Evolutionary conservation across 2,329 filamentous ascomycete species (phyloP).

Genomic region (Venturia carpophila): DNA sequence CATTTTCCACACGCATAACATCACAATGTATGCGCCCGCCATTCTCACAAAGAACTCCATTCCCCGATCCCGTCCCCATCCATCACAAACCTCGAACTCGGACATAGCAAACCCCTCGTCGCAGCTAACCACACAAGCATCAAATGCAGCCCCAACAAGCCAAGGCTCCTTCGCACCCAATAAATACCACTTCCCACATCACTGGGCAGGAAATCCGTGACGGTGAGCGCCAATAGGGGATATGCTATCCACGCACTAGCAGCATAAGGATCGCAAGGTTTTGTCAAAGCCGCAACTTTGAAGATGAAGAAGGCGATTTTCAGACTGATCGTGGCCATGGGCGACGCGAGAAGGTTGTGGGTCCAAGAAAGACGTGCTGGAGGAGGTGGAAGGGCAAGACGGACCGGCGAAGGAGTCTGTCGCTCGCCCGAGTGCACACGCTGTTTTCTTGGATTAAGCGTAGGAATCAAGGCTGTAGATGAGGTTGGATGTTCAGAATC

Average conservation of each 20-base stretch:
- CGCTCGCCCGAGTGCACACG: background rate
- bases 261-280: constrained; percentile 16
- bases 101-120: background rate
- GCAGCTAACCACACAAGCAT: constrained; percentile 8
- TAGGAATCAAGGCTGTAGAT: constrained; percentile 2
- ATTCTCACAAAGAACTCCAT: background rate
- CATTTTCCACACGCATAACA: background rate
- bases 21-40: background rate
- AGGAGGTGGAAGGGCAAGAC: constrained; percentile 30
- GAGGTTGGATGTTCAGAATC: background rate
- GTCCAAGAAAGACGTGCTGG: constrained; percentile 21
- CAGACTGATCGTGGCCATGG: background rate
- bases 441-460: constrained; percentile 9
- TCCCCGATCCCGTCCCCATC: background rate
- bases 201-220: constrained; percentile 18
- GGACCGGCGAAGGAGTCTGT: background rate
- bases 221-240: constrained; percentile 16
- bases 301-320: constrained; percentile 14
- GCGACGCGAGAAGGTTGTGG: background rate
- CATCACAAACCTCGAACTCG: background rate
- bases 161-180: constrained; percentile 8
- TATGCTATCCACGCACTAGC: constrained; percentile 17
- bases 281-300: constrained; percentile 14
- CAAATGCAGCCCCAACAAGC: constrained; percentile 12
- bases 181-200: background rate